Percentiles rank a stretch among this genome's conserved stretches.
Evolutionary conservation across 2,329 filamentous ascomycete species (phyloP).

Genomic region (Dothistroma pini): DNA sequence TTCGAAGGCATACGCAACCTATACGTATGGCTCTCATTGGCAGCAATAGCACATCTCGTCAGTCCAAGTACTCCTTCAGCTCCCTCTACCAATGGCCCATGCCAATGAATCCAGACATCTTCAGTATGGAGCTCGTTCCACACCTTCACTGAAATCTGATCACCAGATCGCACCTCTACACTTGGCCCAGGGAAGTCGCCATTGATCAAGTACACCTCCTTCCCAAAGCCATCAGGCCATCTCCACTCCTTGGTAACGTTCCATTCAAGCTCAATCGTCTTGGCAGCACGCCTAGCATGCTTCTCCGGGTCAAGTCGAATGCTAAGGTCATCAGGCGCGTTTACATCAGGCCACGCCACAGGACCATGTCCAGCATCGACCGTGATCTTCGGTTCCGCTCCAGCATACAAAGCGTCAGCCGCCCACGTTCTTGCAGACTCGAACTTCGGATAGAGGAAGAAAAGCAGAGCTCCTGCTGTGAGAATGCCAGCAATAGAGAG

Average conservation of each 20-base stretch:
- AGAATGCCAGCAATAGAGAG: constrained; percentile 1
- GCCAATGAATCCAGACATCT: constrained; percentile 44
- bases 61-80: constrained; percentile 24
- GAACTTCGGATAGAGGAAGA: constrained; percentile 2
- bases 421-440: neutral
- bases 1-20: constrained; percentile 25
- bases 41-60: constrained; percentile 20
- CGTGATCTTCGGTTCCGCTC: neutral
- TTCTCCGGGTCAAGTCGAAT: constrained; percentile 16
- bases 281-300: constrained; percentile 12
- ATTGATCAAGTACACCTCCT: constrained; percentile 49
- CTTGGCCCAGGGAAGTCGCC: constrained; percentile 50
- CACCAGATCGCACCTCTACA: constrained; percentile 46
- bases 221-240: constrained; percentile 46
- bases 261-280: constrained; percentile 14
- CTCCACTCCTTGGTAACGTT: constrained; percentile 13
- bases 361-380: constrained; percentile 8
- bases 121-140: constrained; percentile 39
- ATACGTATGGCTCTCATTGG: constrained; percentile 35
- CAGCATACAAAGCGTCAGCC: neutral
- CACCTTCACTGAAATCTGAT: constrained; percentile 43
- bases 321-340: constrained; percentile 5
- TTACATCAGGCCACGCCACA: neutral
- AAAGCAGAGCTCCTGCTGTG: neutral
- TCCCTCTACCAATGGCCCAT: constrained; percentile 33